Evolutionary conservation across 345 rosid species (phyloP), one percentile per base, ranked within the genome.

Genomic region (Lepidium africanum): DNA sequence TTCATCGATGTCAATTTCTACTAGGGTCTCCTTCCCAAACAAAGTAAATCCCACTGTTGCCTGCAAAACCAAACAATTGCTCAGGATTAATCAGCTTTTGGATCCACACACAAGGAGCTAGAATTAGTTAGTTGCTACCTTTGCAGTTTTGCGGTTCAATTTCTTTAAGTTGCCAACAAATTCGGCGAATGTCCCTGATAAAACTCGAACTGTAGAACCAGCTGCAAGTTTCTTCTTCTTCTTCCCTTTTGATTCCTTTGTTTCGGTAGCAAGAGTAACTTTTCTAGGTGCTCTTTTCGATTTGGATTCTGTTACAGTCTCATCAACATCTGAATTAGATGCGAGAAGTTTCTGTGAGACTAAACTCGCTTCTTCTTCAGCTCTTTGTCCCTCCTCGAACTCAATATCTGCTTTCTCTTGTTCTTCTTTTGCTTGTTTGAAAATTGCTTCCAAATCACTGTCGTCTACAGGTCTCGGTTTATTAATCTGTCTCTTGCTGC

Each of bases 11-110:
- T 86, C 88, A 59, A 90, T 53, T 49, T 93, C 98, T 39, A 87
- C 92, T 25, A 87, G 69, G 46, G 84, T 90, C 75, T 93, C 98
- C 78, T 88, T 93, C 38, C 98, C 96, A 67, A 93, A 88, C 56
- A 90, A 75, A 14, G 90, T 83, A 60, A 93, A 79, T 35, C 73
- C 89, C 64, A 93, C 96, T 5, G 94, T 93, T 72, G 85, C 97
- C 98, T 90, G 86, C 79, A 84, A 58, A 48, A 77, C 61, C 64
- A 76, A 12, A 54, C 38, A 39, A 32, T 50, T 23, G 23, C 8
- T 2, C 57, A 19, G 30, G 0, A 19, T 6, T 21, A 7, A 11
- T 36, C 41, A 60, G 12, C 15, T 30, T 60, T 61, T 19, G 32
- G 7, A 11, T 39, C 30, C 4, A 49, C 60, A 57, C 56, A 47